Conservation (phyloP, 1,284 basidiomycete genomes). For the Sporisorium graminicola region DNA sequence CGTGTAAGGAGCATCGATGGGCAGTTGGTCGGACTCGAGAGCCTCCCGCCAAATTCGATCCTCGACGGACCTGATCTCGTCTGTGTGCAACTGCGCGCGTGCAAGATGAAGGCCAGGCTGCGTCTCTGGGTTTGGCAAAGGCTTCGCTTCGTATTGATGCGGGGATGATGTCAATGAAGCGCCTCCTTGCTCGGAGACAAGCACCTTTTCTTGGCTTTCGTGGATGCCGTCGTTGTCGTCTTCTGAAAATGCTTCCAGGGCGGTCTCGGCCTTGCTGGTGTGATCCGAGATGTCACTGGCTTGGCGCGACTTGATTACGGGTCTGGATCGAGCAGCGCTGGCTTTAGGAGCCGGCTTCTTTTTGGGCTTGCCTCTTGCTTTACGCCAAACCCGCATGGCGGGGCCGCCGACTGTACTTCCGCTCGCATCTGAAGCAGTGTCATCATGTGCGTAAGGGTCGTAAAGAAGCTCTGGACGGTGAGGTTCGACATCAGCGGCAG, state of each 20-base stretch:
- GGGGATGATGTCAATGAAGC: background rate
- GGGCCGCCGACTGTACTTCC: constrained; percentile 58
- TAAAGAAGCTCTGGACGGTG: constrained; percentile 54
- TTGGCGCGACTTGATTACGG: constrained; percentile 9
- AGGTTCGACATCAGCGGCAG: constrained; percentile 20
- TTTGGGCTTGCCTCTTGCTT: constrained; percentile 47
- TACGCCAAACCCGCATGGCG: constrained; percentile 52
- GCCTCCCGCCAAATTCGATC: constrained; percentile 55
- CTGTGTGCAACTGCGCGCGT: constrained; percentile 39
- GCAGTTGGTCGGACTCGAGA: constrained; percentile 40
- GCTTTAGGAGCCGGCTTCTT: constrained; percentile 16
- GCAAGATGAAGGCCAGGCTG: constrained; percentile 18
- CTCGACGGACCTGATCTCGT: constrained; percentile 45
- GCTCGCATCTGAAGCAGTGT: constrained; percentile 38
- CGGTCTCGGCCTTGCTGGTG: constrained; percentile 46
- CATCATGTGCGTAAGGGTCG: constrained; percentile 30
- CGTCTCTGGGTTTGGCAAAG: background rate
- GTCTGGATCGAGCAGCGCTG: background rate
- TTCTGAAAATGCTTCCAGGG: constrained; percentile 25
- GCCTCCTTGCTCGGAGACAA: no score
- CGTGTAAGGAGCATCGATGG: constrained; percentile 58
- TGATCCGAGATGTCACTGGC: constrained; percentile 29
- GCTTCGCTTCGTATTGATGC: background rate
- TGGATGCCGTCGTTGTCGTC: constrained; percentile 9
- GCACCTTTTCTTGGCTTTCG: background rate